Base-by-base conservation (phyloP, 2,329 filamentous ascomycete species). In the Cladosporium sp. region DNA sequence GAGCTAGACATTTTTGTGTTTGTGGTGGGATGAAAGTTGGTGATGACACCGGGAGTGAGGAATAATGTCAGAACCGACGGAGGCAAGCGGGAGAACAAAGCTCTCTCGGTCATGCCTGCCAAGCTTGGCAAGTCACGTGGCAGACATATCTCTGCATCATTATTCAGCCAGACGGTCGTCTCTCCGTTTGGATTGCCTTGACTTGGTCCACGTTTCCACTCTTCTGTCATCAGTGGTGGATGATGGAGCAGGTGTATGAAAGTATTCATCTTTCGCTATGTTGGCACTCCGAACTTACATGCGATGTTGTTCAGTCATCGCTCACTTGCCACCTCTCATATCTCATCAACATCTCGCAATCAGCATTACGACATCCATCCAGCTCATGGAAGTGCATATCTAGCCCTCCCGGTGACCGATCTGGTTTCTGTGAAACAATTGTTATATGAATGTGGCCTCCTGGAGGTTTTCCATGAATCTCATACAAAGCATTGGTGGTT, bases 1-100 rank as follows among this genome's bases (percentile, higher is more conserved):
- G 74, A 62, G 54, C 68, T 64, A 22, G 74, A 69, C 74, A 78
- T 78, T 62, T 54, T 66, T n/a, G n/a, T n/a, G 55, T 44, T 43
- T 29, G 34, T 43, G 51, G 40, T 40, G 47, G 11, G 13, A 41
- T 41, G 51, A 50, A n/a, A 30, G 30, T 52, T 48, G 45, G 17
- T 48, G 17, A 34, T 48, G 36, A 32, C 19, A 48, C 13, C 45
- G 18, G 36, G n/a, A 18, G 11, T 6, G 32, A 47, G 37, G 15
- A 17, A 36, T 30, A 41, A 34, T 30, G 18, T 40, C 27, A 48
- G 37, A 48, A 41, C 41, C 37, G 27, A 34, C 18, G 27, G n/a
- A 17, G 17, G 37, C 17, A 12, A 20, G 15, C 22, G 34, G 34
- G 44, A 40, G 41, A 48, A 36, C 40, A 48, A 48, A 37, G n/a